A percentile compares a stretch with the other conserved stretches of the same genome.
These are phyloP conservation scores for Cercospora sojina DNA, from an alignment of 2,329 filamentous ascomycete species.

Conservation along the genomic window DNA sequence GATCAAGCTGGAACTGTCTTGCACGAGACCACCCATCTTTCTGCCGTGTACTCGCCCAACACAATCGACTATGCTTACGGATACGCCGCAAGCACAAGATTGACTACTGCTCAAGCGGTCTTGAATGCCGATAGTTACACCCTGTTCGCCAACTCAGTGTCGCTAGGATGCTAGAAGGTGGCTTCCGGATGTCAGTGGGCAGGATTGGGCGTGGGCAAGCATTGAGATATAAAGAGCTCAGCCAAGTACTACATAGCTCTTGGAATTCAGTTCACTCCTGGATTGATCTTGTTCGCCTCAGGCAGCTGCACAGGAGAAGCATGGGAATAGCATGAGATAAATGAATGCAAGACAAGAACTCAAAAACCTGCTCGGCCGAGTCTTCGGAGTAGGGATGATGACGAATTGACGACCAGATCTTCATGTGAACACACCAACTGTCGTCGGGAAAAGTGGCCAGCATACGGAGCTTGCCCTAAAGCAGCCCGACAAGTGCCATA, in stretches of 20 bases:
- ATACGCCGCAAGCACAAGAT: not conserved
- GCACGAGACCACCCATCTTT: not conserved
- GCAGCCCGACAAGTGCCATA: not conserved
- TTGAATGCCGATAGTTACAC: constrained; percentile 3
- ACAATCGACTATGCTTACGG: not conserved
- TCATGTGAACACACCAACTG: not conserved
- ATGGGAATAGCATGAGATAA: not conserved
- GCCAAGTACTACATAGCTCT: not conserved
- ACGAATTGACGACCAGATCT: not conserved
- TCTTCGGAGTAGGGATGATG: not conserved
- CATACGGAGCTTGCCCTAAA: not conserved
- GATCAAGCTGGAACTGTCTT: not conserved
- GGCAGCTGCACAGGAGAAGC: not conserved
- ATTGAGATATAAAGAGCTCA: not conserved
- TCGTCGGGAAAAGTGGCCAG: not conserved
- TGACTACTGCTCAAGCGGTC: not conserved
- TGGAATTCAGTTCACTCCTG: not conserved
- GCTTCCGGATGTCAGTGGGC: not conserved
- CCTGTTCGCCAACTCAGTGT: not conserved
- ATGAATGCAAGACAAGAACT: not conserved
- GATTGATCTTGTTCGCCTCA: not conserved
- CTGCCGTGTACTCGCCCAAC: not conserved
- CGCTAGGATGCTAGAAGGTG: not conserved
- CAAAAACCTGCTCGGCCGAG: not conserved
- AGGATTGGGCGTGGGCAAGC: not conserved